A percentile compares a stretch with the other conserved stretches of the same genome.
These are phyloP conservation scores for Exophiala lecanii-corni DNA, from an alignment of 2,329 filamentous ascomycete genomes.

Conservation along the genomic window DNA sequence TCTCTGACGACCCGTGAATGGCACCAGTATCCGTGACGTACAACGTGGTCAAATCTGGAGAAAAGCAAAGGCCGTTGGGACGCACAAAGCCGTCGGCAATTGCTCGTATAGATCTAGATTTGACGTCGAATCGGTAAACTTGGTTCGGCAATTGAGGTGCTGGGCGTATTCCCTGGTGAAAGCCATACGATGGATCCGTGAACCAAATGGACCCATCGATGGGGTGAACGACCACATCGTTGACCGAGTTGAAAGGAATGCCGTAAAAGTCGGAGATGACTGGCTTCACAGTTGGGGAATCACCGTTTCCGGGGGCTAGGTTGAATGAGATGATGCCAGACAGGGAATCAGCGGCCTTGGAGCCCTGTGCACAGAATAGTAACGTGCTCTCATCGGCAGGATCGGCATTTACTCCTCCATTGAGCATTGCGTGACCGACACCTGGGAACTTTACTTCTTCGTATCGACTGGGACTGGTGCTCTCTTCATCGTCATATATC, in stretches of 20 bases:
- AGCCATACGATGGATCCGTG: conserved; percentile 37
- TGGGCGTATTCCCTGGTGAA: conserved; percentile 32
- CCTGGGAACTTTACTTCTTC: conserved; percentile 4
- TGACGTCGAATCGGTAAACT: conserved; percentile 36
- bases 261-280: conserved; percentile 5
- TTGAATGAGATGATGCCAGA: conserved; percentile 1
- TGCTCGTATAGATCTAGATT: conserved; percentile 29
- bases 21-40: conserved; percentile 40
- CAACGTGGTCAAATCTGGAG: conserved; percentile 33
- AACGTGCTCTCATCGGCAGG: conserved; percentile 30
- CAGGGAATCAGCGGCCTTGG: not conserved
- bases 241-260: conserved; percentile 33
- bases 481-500: conserved; percentile 7
- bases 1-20: conserved; percentile 6
- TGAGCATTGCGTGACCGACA: conserved; percentile 36
- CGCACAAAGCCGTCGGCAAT: conserved; percentile 36
- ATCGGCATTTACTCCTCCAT: conserved; percentile 47
- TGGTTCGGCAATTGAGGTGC: conserved; percentile 33
- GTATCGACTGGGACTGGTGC: not conserved
- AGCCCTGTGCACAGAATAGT: conserved; percentile 43
- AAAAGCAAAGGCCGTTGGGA: conserved; percentile 41
- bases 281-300: not conserved
- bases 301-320: not conserved
- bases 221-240: conserved; percentile 34
- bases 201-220: conserved; percentile 36